Conservation (phyloP, 176 grass and related monocot species). For the Zizania latifolia region DNA sequence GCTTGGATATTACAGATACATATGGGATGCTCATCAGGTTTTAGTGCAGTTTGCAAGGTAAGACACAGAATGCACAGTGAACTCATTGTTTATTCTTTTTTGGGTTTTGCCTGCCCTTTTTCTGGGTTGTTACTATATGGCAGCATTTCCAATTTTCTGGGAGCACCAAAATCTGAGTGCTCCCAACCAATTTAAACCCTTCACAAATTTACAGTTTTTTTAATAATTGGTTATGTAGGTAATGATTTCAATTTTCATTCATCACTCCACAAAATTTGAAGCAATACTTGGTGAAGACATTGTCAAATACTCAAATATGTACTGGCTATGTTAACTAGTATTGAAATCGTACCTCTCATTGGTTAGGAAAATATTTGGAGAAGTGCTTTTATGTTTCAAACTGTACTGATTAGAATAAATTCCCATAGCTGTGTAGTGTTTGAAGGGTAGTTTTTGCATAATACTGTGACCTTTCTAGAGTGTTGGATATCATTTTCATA, state of each 20-base stretch:
- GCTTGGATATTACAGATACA: background rate
- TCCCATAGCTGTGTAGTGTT: background rate
- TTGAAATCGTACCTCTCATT: background rate
- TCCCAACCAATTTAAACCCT: background rate
- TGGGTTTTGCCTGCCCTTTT: background rate
- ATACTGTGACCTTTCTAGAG: background rate
- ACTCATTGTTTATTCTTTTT: background rate
- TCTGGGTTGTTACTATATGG: constrained; percentile 8
- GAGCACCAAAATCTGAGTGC: too few relatives aligned
- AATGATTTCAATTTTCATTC: too few relatives aligned
- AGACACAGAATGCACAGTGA: background rate
- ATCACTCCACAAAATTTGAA: too few relatives aligned
- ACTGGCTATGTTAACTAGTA: background rate
- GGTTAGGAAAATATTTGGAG: background rate
- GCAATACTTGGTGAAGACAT: background rate
- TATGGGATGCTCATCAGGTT: background rate
- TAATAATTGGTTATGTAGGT: too few relatives aligned
- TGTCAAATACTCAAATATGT: constrained; percentile 20
- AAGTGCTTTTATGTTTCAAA: background rate
- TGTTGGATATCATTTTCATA: background rate
- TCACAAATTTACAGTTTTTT: background rate
- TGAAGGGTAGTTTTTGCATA: background rate
- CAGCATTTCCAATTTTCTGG: background rate
- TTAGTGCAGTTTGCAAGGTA: constrained; percentile 14
- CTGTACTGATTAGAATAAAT: background rate